Percentiles rank a stretch among this genome's conserved stretches.
These are phyloP conservation scores for Candida boidinii DNA, from an alignment of 805 yeast species.

Conservation along the genomic window DNA sequence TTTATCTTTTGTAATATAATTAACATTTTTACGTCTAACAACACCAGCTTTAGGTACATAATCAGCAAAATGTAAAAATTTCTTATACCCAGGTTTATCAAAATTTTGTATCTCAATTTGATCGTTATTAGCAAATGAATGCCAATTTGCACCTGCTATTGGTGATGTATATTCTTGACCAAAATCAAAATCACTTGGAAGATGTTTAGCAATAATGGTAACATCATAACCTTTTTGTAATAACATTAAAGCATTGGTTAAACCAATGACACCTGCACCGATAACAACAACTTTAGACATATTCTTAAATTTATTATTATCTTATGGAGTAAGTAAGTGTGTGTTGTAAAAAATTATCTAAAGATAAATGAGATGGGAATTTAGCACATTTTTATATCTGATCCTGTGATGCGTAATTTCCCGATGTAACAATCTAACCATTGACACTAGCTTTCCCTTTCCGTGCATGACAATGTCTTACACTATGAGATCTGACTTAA, in stretches of 20 bases:
- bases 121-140: constrained; percentile 44
- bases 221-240: constrained; percentile 32
- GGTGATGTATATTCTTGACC: constrained; percentile 49
- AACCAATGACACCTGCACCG: constrained; percentile 48
- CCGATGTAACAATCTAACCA: too few species aligned
- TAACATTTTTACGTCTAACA: constrained; percentile 14
- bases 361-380: too few species aligned
- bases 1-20: constrained; percentile 12
- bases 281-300: background rate
- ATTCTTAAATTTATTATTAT: background rate
- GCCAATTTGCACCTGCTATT: constrained; percentile 70
- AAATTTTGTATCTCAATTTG: constrained; percentile 21
- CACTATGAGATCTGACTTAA: too few species aligned
- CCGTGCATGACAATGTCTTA: too few species aligned
- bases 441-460: too few species aligned
- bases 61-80: constrained; percentile 36
- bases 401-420: too few species aligned
- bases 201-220: constrained; percentile 32
- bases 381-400: too few species aligned
- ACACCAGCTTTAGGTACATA: constrained; percentile 44
- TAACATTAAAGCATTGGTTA: constrained; percentile 40
- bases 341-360: too few species aligned
- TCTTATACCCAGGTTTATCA: constrained; percentile 42
- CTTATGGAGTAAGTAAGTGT: too few species aligned
- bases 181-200: constrained; percentile 50